Base-by-base conservation (phyloP, 768 basidiomycete genomes). In the Mycena rebaudengoi region DNA sequence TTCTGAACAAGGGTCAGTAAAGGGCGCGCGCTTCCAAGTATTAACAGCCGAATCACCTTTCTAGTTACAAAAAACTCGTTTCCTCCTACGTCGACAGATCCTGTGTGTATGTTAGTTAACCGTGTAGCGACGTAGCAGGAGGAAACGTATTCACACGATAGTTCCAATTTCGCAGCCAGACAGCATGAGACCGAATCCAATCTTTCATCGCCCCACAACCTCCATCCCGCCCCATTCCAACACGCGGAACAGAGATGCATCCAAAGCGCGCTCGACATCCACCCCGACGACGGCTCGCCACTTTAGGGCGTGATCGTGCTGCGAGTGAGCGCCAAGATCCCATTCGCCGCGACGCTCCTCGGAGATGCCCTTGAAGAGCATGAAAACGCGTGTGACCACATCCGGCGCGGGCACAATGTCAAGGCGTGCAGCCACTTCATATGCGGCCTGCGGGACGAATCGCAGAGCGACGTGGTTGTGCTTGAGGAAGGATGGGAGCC, bases 181-280 rank as follows among this genome's bases (percentile, higher is more conserved):
- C n/a, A n/a, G n/a, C n/a, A n/a, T n/a, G n/a, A n/a, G n/a, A n/a
- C n/a, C n/a, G n/a, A n/a, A n/a, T n/a, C n/a, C n/a, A n/a, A n/a
- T 37, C 18, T 37, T 37, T 49, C 30, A 49, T 20, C 30, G 48
- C 51, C 35, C 23, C 25, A 62, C 37, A 21, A 82, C 71, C 67
- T 83, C 79, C 80, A 83, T 83, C 2, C 80, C 82, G 23, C 81
- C 82, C 83, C 82, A 85, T 57, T 85, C 83, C 44, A 85, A 39
- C 0, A 81, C 81, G 11, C 82, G 57, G 60, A 80, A 82, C 56
- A 80, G 54, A 4, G 60, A 51, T 8, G 49, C 55, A 49, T 82
- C 74, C 26, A 56, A 53, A 25, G 70, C 72, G 18, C 67, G 61
- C 13, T 59, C 70, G 7, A 53, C 46, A 33, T 80, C 71, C 2